Evolutionary conservation across 306 rosid species (phyloP), one percentile per base, ranked within the genome.

Genomic region (Lathyrus aphaca): DNA sequence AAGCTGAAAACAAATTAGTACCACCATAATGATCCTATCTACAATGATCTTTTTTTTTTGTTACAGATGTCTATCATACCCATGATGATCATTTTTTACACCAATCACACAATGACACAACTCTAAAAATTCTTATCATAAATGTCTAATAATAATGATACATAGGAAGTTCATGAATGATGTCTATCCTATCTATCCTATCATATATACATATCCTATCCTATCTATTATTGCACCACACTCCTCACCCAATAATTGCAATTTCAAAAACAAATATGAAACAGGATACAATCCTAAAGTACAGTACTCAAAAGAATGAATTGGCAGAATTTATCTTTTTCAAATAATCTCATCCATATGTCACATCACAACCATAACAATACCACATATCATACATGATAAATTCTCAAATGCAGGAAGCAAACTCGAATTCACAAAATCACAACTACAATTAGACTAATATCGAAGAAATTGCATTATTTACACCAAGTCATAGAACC

Each of bases 1-100:
- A 87, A 82, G 84, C 92, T 88, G 86, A 86, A 85, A 81, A 77
- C 79, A 75, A 81, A 87, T 88, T 81, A 94, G 92, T 81, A 79
- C 75, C 62, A 81, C 80, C 63, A 82, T 74, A 32, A 84, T 7
- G 39, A 35, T 35, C 39, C 7, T 35, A 35, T 6, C 39, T 35
- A 32, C 39, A 35, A 7, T 35, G 39, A 35, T 8, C 39, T 35
- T 35, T 32, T 32, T 35, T 6, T 35, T 19, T 14, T 27, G 49
- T 64, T 19, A 21, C 37, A 45, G 16, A 27, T 60, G 38, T 29
- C 69, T 65, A 57, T 23, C 17, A 42, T 45, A 6, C 55, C 21
- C 13, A 43, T 18, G 35, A 32, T 44, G 66, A 53, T 15, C 50
- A 10, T 8, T 13, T 51, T 46, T 45, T 38, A 16, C 32, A 16